Evolutionary conservation across 495 filamentous ascomycete genomes (phyloP).

Genomic region (Tuber magnatum): DNA sequence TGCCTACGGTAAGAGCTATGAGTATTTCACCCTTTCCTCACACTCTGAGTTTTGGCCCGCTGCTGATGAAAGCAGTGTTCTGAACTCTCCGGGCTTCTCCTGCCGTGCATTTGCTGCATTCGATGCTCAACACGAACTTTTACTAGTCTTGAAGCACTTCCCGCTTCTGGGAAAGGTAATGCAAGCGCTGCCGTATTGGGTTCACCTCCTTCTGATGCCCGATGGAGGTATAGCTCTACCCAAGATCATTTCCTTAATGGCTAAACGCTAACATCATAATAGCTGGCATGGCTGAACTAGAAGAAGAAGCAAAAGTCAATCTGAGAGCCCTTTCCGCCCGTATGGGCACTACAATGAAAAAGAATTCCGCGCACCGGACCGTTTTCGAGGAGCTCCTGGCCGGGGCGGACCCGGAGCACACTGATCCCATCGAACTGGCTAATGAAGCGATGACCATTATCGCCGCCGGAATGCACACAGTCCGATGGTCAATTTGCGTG

Average conservation of each 20-base stretch:
- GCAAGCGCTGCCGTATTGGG: conserved; percentile 27
- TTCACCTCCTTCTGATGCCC: conserved; percentile 21
- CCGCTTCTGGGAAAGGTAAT: conserved; percentile 34
- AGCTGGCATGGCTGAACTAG: conserved; percentile 27
- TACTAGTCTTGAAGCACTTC: conserved; percentile 39
- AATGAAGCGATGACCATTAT: conserved; percentile 43
- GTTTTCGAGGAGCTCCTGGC: conserved; percentile 41
- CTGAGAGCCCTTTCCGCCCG: not conserved
- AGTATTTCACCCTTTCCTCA: conserved; percentile 22
- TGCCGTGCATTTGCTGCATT: conserved; percentile 23
- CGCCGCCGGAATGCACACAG: conserved; percentile 44
- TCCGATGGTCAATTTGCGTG: conserved; percentile 37
- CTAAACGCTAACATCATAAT: conserved; percentile 6
- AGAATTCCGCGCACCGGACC: conserved; percentile 33
- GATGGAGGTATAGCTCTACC: conserved; percentile 20
- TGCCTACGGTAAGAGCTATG: conserved; percentile 42
- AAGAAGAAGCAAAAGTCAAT: conserved; percentile 12
- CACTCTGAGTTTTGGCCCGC: not conserved
- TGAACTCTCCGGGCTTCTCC: conserved; percentile 2
- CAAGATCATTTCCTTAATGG: not conserved
- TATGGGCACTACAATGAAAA: conserved; percentile 8
- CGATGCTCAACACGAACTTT: conserved; percentile 30
- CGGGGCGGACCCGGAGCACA: conserved; percentile 36
- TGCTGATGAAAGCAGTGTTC: not conserved
- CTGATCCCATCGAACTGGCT: conserved; percentile 30